phyloP scores from a whole-genome alignment of 768 basidiomycete genomes.

The Trametes cingulata region DNA sequence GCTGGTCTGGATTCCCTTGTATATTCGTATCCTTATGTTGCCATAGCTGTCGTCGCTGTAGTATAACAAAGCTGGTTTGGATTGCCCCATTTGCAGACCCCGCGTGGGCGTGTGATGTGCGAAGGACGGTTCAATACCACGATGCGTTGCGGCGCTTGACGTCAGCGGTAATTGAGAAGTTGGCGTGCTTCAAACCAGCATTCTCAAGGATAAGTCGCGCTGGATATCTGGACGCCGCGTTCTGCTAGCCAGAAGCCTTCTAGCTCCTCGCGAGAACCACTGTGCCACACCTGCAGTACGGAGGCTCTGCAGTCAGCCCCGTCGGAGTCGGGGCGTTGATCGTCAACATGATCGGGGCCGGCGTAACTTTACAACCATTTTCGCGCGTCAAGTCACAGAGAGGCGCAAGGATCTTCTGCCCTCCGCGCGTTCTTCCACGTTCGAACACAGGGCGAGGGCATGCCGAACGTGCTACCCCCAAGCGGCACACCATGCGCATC shows the following conservation, averaged over 20 bases:
- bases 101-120: background rate
- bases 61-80: constrained; percentile 32
- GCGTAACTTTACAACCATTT: background rate
- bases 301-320: background rate
- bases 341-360: background rate
- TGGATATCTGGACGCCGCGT: background rate
- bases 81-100: background rate
- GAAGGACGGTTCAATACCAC: background rate
- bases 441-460: too few relatives aligned
- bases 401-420: too few relatives aligned
- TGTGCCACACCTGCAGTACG: too few relatives aligned
- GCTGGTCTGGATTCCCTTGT: constrained; percentile 20
- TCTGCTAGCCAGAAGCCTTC: background rate
- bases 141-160: background rate
- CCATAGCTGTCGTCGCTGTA: constrained; percentile 22
- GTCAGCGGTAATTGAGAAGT: background rate
- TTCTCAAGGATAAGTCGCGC: background rate
- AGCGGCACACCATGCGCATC: too few relatives aligned
- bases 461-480: too few relatives aligned
- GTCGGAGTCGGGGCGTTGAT: background rate
- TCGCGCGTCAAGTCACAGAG: background rate
- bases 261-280: background rate
- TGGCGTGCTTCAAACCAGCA: background rate
- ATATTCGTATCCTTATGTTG: constrained; percentile 25
- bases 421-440: too few relatives aligned